phyloP scores from a whole-genome alignment of 148 eudicot genomes.

The Linanthus parryae region DNA sequence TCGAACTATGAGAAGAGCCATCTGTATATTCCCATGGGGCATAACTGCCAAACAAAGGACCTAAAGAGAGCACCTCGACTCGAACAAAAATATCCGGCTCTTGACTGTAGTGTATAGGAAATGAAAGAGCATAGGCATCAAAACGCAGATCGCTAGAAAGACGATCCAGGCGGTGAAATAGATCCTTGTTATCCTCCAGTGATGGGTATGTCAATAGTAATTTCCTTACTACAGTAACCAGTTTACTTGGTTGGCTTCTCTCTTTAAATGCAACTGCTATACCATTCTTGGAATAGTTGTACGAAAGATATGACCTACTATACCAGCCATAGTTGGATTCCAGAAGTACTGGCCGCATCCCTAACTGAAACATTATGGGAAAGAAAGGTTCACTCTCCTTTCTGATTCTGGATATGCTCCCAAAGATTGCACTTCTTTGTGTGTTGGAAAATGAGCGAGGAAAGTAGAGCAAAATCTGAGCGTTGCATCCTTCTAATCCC shows the following conservation, averaged over 20 bases:
- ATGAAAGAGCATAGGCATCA: not conserved
- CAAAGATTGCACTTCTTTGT: constrained; percentile 18
- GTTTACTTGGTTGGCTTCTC: constrained; percentile 4
- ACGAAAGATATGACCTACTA: constrained; percentile 6
- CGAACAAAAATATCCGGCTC: constrained; percentile 1
- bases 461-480: constrained; percentile 15
- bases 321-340: constrained; percentile 12
- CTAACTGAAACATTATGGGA: constrained; percentile 13
- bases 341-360: not conserved
- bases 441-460: constrained; percentile 14
- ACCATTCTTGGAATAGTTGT: constrained; percentile 16
- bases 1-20: constrained; percentile 6
- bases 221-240: not conserved
- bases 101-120: not conserved
- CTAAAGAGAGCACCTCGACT: constrained; percentile 19
- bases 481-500: constrained; percentile 4
- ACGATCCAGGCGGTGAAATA: constrained; percentile 1
- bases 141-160: constrained; percentile 11
- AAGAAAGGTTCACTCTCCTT: not conserved
- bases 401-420: constrained; percentile 10
- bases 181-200: constrained; percentile 8
- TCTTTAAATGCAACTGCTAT: constrained; percentile 13
- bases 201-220: constrained; percentile 11
- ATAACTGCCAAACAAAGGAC: constrained; percentile 15
- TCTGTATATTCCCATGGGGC: constrained; percentile 1